Evolutionary conservation across 768 basidiomycete species (phyloP).

Genomic region (Lentinula boryana): DNA sequence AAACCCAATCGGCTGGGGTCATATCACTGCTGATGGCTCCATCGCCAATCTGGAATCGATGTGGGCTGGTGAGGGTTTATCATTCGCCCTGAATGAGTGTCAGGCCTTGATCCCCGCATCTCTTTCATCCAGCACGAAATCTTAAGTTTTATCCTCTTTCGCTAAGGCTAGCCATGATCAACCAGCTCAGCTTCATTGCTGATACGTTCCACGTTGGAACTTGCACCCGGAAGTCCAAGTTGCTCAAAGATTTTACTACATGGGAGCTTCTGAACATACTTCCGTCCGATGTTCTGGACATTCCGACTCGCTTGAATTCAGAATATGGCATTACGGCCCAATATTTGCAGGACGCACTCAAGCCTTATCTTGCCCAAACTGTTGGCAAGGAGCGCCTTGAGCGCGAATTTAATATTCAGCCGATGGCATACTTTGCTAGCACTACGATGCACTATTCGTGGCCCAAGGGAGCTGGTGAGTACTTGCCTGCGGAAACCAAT

Average conservation of each 20-base stretch:
- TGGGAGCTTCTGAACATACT: slow-evolving; percentile 40
- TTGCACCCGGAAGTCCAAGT: slow-evolving; percentile 16
- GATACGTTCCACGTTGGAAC: slow-evolving; percentile 23
- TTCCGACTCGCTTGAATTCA: slow-evolving; percentile 25
- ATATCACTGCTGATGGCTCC: slow-evolving; percentile 36
- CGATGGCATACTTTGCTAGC: slow-evolving; percentile 15
- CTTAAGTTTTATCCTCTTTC: slow-evolving; percentile 42
- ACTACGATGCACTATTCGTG: slow-evolving; percentile 32
- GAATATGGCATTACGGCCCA: slow-evolving; percentile 27
- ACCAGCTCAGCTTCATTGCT: slow-evolving; percentile 24
- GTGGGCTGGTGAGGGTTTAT: slow-evolving; percentile 22
- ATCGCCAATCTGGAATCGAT: slow-evolving; percentile 43
- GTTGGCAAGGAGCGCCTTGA: slow-evolving; percentile 26
- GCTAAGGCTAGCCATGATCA: slow-evolving; percentile 24
- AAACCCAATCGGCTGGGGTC: slow-evolving; percentile 29
- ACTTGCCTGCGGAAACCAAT: neutral
- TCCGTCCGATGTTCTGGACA: slow-evolving; percentile 23
- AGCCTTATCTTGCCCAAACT: slow-evolving; percentile 28
- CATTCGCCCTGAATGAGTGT: neutral
- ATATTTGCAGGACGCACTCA: slow-evolving; percentile 23
- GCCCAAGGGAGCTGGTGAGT: slow-evolving; percentile 39
- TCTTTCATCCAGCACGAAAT: slow-evolving; percentile 30
- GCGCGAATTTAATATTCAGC: slow-evolving; percentile 16
- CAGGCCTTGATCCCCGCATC: slow-evolving; percentile 1
- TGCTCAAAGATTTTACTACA: slow-evolving; percentile 21